Conservation (phyloP, 176 grass and related monocot species). For the Aegilops bicornis region DNA sequence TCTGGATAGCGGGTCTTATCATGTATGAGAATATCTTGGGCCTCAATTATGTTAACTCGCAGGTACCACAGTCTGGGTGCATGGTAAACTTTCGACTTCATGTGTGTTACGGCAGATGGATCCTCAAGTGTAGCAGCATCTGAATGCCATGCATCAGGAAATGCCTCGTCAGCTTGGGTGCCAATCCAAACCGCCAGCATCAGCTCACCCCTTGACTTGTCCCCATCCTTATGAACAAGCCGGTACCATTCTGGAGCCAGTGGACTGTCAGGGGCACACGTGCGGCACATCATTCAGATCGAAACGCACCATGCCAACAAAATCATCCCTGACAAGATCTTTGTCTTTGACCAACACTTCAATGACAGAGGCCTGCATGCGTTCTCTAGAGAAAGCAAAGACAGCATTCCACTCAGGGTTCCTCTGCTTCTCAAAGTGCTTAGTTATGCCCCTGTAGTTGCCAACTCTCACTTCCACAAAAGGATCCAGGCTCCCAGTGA, state of each 20-base stretch:
- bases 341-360: constrained; percentile 90
- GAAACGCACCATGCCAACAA: constrained; percentile 83
- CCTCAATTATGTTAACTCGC: constrained; percentile 86
- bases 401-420: constrained; percentile 96
- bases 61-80: constrained; percentile 97
- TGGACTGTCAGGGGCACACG: constrained; percentile 89
- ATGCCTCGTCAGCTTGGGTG: constrained; percentile 95
- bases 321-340: constrained; percentile 88
- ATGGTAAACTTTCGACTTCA: constrained; percentile 96
- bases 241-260: constrained; percentile 97
- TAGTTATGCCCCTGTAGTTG: constrained; percentile 86
- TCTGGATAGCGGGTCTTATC: constrained; percentile 86
- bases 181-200: constrained; percentile 99
- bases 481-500: constrained; percentile 94
- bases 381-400: constrained; percentile 94
- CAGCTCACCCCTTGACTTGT: constrained; percentile 80
- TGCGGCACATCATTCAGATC: constrained; percentile 91
- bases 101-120: constrained; percentile 62
- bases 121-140: constrained; percentile 59
- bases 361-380: constrained; percentile 84
- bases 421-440: constrained; percentile 89
- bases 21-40: constrained; percentile 82
- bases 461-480: constrained; percentile 89
- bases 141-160: constrained; percentile 94
- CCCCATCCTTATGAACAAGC: constrained; percentile 72